Conservation (phyloP, 129 eudicot genomes). For the Ambrosia trifida region DNA sequence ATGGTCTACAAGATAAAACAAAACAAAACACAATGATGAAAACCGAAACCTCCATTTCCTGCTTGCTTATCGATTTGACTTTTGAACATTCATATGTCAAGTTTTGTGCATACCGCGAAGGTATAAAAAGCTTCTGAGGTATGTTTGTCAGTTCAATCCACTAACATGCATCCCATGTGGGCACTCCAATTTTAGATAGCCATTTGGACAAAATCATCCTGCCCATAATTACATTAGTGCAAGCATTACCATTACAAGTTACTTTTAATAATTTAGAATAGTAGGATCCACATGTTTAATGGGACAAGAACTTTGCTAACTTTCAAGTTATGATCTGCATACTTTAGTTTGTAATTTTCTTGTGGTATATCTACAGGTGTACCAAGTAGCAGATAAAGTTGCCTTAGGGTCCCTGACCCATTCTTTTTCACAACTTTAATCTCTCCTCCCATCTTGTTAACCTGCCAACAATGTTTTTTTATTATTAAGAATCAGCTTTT, state of each 20-base stretch:
- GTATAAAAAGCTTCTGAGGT: slow-evolving; percentile 59
- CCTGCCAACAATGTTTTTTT: slow-evolving; percentile 26
- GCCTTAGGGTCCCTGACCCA: slow-evolving; percentile 94
- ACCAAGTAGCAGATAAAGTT: slow-evolving; percentile 58
- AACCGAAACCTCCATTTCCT: slow-evolving; percentile 37
- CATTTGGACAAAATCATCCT: slow-evolving; percentile 62
- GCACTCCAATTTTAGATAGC: slow-evolving; percentile 58
- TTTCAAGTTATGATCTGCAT: slow-evolving; percentile 53
- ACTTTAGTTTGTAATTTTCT: slow-evolving; percentile 48
- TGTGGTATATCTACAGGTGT: slow-evolving; percentile 50
- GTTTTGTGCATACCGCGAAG: slow-evolving; percentile 33
- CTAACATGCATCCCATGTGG: slow-evolving; percentile 65
- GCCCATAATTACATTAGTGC: slow-evolving; percentile 78
- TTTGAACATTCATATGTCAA: slow-evolving; percentile 32
- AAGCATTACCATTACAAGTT: slow-evolving; percentile 55
- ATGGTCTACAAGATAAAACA: no score
- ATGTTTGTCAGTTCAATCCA: slow-evolving; percentile 87
- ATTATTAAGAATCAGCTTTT: background rate
- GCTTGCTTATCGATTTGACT: slow-evolving; percentile 28
- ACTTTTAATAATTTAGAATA: background rate
- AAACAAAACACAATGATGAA: no score
- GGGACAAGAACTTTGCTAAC: slow-evolving; percentile 36
- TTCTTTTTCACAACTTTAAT: slow-evolving; percentile 74
- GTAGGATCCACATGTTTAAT: background rate
- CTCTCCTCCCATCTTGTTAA: slow-evolving; percentile 42